Base-by-base conservation (phyloP, 495 filamentous ascomycete species). In the Lentithecium fluviatile region DNA sequence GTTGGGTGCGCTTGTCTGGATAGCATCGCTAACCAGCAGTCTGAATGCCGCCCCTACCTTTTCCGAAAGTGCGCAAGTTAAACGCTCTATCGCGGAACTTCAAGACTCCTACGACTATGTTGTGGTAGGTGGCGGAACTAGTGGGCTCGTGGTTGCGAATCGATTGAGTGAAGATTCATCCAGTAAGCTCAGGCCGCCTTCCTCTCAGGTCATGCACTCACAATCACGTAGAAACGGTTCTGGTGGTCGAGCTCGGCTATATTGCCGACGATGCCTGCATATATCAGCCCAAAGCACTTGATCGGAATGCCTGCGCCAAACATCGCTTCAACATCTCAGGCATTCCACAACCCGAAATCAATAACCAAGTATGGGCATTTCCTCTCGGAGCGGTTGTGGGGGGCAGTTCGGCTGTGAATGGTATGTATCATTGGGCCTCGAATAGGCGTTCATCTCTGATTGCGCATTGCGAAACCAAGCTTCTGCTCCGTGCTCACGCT, bases 161-260 rank as follows among this genome's bases (percentile, higher is more conserved):
- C 59, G 64, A 17, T 46, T 64, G 19, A 49, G 52, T 15, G 62
- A 67, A 56, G 55, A 52, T 36, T n/a, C 60, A 21, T 47, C 45
- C 17, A 56, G 60, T 62, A 32, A 7, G 24, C 17, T 23, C 11
- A 38, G 15, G n/a, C 55, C 37, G 13, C 7, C 21, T 11, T 25
- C 2, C 17, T 15, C 29, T 21, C 24, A 15, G 40, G 25, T n/a
- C 20, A 6, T 2, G 6, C 6, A 32, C 13, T 17, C 53, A 50
- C 32, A n/a, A 55, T 20, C 29, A 10, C 26, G 10, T 43, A 66
- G 62, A 51, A 26, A 61, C 49, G 24, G 62, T 66, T 12, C 57
- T 66, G 7, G 62, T 66, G 12, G 26, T 66, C 43, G 62, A 66
- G 32, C n/a, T 52, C 29, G 62, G 62, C 29, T 58, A 64, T 38